These are phyloP conservation scores for Plantago lanceolata DNA, from an alignment of 305 asterid species.

Conservation along the genomic window DNA sequence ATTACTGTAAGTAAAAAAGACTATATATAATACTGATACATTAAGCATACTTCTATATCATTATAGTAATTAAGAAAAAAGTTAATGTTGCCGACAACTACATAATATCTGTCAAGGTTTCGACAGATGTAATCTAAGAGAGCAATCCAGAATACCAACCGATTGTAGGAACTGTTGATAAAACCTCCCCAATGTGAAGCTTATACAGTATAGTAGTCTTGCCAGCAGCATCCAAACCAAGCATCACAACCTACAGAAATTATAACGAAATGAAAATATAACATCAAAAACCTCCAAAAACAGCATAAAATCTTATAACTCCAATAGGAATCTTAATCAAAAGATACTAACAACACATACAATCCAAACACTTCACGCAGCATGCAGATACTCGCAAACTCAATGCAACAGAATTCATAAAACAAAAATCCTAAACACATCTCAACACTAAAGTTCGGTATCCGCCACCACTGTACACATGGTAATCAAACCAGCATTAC, in stretches of 20 bases:
- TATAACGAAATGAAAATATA: conserved; percentile 2
- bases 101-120: conserved; percentile 17
- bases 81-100: conserved; percentile 6
- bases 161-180: conserved; percentile 96
- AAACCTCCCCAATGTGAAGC: conserved; percentile 96
- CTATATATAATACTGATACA: too few relatives aligned
- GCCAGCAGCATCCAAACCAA: conserved; percentile 99
- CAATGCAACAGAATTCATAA: too few relatives aligned
- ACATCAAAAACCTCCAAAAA: neutral
- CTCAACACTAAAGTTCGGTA: too few relatives aligned
- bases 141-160: conserved; percentile 42
- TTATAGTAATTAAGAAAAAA: conserved; percentile 8
- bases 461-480: too few relatives aligned
- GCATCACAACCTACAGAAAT: conserved; percentile 82
- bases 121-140: conserved; percentile 12
- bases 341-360: too few relatives aligned
- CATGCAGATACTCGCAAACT: too few relatives aligned
- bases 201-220: conserved; percentile 95
- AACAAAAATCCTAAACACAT: too few relatives aligned
- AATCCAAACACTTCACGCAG: too few relatives aligned
- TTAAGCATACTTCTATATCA: neutral
- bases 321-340: neutral
- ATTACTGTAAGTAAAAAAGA: too few relatives aligned
- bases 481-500: too few relatives aligned
- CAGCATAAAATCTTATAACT: conserved; percentile 11